A percentile compares a stretch with the other conserved stretches of the same genome.
Evolutionary conservation across 805 yeast species (phyloP).

Genomic region (Dipodascopsis tothii): DNA sequence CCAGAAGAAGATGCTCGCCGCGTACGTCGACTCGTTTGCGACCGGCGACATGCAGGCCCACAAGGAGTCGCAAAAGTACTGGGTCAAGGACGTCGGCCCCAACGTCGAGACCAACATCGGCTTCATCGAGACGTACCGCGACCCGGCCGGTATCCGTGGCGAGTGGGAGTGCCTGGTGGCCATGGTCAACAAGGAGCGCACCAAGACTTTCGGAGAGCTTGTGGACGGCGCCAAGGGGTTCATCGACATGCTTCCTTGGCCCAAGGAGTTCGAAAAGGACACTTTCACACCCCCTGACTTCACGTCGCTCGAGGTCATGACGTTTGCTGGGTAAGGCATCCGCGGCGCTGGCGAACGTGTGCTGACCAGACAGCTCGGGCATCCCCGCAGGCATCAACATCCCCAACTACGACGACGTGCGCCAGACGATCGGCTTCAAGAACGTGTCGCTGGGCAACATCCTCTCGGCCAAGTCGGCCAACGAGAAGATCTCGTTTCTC

Average conservation of each 20-base stretch:
- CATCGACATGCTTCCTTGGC: conserved; percentile 72
- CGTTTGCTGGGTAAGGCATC: conserved; percentile 56
- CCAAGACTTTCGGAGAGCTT: conserved; percentile 65
- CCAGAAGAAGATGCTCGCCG: conserved; percentile 56
- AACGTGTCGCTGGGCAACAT: conserved; percentile 86
- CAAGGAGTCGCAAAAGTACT: conserved; percentile 69
- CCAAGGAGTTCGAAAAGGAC: conserved; percentile 66
- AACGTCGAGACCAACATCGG: conserved; percentile 75
- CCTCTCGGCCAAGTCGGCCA: conserved; percentile 62
- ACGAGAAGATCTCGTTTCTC: conserved; percentile 63
- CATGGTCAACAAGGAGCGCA: conserved; percentile 79
- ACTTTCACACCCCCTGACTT: conserved; percentile 87
- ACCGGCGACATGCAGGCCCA: conserved; percentile 83
- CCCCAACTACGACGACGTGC: conserved; percentile 85
- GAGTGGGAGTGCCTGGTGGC: conserved; percentile 93
- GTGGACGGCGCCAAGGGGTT: conserved; percentile 61
- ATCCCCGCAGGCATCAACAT: conserved; percentile 90
- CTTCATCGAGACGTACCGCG: conserved; percentile 87
- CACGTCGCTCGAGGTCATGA: conserved; percentile 79
- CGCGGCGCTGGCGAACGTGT: background rate
- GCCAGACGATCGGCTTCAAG: conserved; percentile 77
- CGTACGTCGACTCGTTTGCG: conserved; percentile 60
- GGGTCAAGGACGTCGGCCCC: conserved; percentile 87
- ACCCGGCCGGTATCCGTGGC: conserved; percentile 84
- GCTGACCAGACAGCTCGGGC: conserved; percentile 41